Evolutionary conservation across 1,284 basidiomycete genomes (phyloP), one percentile per base, ranked within the genome.

Genomic region (Salmacisia buchloeana): DNA sequence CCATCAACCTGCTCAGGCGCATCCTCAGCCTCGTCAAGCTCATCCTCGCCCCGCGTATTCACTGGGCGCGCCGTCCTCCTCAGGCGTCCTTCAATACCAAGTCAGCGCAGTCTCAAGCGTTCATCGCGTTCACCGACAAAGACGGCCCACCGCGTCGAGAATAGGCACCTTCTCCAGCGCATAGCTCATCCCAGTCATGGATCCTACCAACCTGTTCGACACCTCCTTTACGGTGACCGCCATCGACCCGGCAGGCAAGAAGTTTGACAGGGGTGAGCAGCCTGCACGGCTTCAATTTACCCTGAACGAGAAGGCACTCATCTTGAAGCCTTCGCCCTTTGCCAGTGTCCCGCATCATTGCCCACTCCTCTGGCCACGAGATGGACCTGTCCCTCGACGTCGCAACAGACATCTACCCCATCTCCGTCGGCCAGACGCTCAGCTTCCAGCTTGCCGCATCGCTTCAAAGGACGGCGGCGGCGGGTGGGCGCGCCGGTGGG

Each of bases 191-290:
- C 77, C 77, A 74, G 74, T 73, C 25, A 57, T 49, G 49, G 61
- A 62, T 59, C 70, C 75, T 0, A 73, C 76, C 35, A 76, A 76
- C 64, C 64, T 79, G 49, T 79, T 78, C 61, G 77, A 79, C 64
- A 72, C 76, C 52, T 75, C 77, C 58, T 78, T 79, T 46, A 68
- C 71, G 61, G 69, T 79, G 60, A 70, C 64, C 46, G 67, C 73
- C 62, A 77, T 79, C 63, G 77, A 79, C 59, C 77, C 77, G 13
- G 81, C 94, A 78, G 94, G 96, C 61, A 96, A 91, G 83, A 97
- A 94, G 81, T 97, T 96, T 73, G 94, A 97, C 81, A 84, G 94
- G 88, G 94, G 94, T 94, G 67, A 56, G 84, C 75, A 36, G 46
- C 60, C 49, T 35, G 36, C 27, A 15, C 33, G 31, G 36, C 12